Conservation (phyloP, 176 grass and related monocot species). For the Saccharum spontaneum region DNA sequence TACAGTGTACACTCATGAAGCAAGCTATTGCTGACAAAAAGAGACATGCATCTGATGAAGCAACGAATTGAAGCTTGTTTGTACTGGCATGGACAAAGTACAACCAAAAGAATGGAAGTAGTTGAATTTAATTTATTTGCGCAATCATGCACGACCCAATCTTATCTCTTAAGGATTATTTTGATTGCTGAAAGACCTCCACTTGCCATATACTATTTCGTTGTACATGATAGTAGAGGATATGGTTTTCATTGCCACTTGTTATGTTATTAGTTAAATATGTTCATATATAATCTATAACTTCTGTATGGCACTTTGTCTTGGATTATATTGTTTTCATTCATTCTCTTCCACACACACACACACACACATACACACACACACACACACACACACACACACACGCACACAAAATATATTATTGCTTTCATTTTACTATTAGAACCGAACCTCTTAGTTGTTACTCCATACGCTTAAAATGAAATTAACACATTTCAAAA, state of each 20-base stretch:
- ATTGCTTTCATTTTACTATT: not conserved
- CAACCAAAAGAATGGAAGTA: constrained; percentile 7
- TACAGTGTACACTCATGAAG: not conserved
- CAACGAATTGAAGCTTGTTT: constrained; percentile 39
- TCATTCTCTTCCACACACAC: not conserved
- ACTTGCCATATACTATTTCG: constrained; percentile 12
- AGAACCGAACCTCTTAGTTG: not conserved
- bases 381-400: too few species aligned
- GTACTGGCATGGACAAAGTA: constrained; percentile 36
- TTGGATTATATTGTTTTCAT: not conserved
- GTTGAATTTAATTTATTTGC: not conserved
- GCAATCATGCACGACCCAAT: not conserved
- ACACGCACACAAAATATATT: not conserved
- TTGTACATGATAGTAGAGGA: not conserved
- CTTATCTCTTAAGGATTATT: not conserved
- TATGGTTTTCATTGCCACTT: constrained; percentile 7
- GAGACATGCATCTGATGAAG: constrained; percentile 19
- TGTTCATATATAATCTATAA: not conserved
- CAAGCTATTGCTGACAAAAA: constrained; percentile 41
- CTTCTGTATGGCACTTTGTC: not conserved
- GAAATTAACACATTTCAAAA: not conserved
- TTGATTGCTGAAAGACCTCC: constrained; percentile 6
- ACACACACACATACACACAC: not conserved
- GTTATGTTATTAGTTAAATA: not conserved
- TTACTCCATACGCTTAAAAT: not conserved